Conservation (phyloP, 495 filamentous ascomycete genomes). For the Collariella sp. region DNA sequence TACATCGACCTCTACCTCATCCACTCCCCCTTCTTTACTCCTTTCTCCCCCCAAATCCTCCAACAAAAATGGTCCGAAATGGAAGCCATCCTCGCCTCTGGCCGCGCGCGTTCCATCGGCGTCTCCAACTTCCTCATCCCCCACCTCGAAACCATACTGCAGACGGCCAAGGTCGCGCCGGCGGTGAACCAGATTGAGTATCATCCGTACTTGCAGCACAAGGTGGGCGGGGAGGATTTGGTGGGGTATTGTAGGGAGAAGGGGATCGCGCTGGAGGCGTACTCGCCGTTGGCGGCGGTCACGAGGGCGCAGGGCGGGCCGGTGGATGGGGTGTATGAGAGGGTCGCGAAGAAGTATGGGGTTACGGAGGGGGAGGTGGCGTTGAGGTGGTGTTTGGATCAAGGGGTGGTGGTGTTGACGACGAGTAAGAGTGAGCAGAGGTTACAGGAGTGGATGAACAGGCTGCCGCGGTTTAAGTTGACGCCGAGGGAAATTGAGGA, state of each 20-base stretch:
- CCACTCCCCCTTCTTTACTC: constrained; percentile 64
- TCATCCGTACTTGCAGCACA: constrained; percentile 79
- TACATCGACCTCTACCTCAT: constrained; percentile 86
- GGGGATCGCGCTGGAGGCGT: constrained; percentile 61
- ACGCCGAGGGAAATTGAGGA: constrained; percentile 62
- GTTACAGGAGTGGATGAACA: constrained; percentile 54
- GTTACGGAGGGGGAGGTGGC: constrained; percentile 61
- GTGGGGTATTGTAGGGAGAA: constrained; percentile 56
- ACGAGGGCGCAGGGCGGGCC: constrained; percentile 62
- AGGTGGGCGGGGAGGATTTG: constrained; percentile 33
- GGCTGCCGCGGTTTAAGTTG: constrained; percentile 56
- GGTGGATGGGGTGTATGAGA: constrained; percentile 50
- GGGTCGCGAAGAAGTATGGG: constrained; percentile 66
- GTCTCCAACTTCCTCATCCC: constrained; percentile 70
- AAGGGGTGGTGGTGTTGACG: constrained; percentile 67
- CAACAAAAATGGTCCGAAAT: constrained; percentile 68
- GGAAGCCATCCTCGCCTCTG: constrained; percentile 62
- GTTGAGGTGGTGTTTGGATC: constrained; percentile 73
- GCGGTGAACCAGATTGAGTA: constrained; percentile 84
- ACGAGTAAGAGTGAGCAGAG: constrained; percentile 67
- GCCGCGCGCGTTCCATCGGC: constrained; percentile 69
- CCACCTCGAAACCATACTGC: constrained; percentile 59
- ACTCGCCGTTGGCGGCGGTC: constrained; percentile 57
- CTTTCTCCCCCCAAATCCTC: constrained; percentile 50
- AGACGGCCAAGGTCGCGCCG: constrained; percentile 55